Conservation (phyloP, 108 stramenopile species). For the Cyclotella sp. region DNA sequence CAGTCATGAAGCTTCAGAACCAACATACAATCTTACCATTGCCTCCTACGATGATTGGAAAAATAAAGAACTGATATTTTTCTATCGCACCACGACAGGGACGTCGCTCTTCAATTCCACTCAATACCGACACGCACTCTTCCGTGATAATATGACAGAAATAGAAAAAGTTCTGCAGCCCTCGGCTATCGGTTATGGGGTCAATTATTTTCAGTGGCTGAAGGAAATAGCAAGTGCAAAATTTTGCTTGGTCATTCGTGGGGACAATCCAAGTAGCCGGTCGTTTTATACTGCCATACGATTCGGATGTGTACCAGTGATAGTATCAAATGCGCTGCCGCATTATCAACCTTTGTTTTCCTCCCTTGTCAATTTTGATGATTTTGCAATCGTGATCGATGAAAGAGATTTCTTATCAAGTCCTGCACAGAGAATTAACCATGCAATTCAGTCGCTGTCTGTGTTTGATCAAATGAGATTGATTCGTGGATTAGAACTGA, state of each 20-base stretch:
- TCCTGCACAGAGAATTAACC: conserved; percentile 21
- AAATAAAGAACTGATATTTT: conserved; percentile 9
- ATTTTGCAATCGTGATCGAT: conserved; percentile 39
- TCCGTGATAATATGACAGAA: conserved; percentile 10
- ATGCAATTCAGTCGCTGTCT: conserved; percentile 10
- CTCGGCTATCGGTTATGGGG: conserved; percentile 24
- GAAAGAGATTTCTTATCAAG: conserved; percentile 39
- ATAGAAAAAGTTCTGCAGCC: neutral
- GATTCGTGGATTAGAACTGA: conserved; percentile 30
- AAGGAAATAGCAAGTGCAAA: conserved; percentile 32
- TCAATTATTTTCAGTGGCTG: conserved; percentile 27
- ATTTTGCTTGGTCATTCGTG: conserved; percentile 54
- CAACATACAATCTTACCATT: neutral
- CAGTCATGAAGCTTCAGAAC: conserved; percentile 1
- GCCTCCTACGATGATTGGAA: conserved; percentile 24
- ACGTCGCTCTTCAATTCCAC: conserved; percentile 49
- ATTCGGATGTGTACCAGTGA: conserved; percentile 53
- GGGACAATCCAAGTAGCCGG: conserved; percentile 42
- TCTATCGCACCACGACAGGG: conserved; percentile 33
- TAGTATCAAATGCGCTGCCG: conserved; percentile 43
- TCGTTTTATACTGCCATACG: conserved; percentile 33
- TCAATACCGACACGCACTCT: conserved; percentile 34
- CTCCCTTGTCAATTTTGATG: conserved; percentile 23
- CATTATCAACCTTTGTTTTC: conserved; percentile 21
- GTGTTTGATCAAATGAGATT: conserved; percentile 21